phyloP scores from a whole-genome alignment of 108 stramenopile genomes.

The Cyclotella choctawhatcheeana region DNA sequence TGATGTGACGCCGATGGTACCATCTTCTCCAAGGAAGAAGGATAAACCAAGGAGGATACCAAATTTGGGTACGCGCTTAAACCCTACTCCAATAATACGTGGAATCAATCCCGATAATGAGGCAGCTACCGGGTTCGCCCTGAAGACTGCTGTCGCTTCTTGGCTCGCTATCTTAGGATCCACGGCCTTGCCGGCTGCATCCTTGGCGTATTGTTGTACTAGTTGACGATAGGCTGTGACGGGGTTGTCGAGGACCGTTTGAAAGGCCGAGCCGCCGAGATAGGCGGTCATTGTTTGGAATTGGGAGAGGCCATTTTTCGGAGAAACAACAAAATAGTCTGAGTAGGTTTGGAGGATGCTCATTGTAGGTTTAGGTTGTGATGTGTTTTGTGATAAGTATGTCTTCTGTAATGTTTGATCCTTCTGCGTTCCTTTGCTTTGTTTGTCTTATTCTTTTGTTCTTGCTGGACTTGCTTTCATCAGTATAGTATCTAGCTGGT shows the following conservation, averaged over 20 bases:
- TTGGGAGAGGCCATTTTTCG: conserved; percentile 88
- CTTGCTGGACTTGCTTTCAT: no score
- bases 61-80: conserved; percentile 94
- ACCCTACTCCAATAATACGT: conserved; percentile 90
- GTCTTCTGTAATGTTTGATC: neutral
- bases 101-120: conserved; percentile 82
- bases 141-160: conserved; percentile 88
- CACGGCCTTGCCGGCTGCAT: conserved; percentile 81
- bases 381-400: neutral
- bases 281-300: conserved; percentile 93
- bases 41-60: conserved; percentile 88
- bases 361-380: conserved; percentile 17
- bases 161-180: conserved; percentile 80
- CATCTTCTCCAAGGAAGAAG: conserved; percentile 86
- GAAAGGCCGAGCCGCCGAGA: conserved; percentile 89
- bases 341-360: conserved; percentile 48
- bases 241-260: conserved; percentile 91
- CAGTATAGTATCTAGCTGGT: no score
- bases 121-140: conserved; percentile 79
- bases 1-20: conserved; percentile 72
- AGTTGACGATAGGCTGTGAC: conserved; percentile 94
- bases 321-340: conserved; percentile 84
- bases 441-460: no score
- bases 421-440: no score
- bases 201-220: conserved; percentile 94